These are phyloP conservation scores for Pseudopyrenochaeta lycopersici DNA, from an alignment of 2,329 filamentous ascomycete species.

Conservation along the genomic window DNA sequence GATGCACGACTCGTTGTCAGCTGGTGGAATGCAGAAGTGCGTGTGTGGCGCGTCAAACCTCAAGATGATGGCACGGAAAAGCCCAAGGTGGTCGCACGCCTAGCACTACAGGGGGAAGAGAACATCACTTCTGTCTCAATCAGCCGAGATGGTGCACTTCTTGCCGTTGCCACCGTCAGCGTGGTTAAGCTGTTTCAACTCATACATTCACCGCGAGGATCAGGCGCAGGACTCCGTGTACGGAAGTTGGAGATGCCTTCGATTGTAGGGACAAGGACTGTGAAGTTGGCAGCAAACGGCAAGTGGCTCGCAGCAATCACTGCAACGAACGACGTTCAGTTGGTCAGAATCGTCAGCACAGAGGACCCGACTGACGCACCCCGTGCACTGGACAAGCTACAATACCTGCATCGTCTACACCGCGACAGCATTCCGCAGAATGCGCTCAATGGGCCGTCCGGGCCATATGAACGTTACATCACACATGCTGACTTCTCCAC, in stretches of 20 bases:
- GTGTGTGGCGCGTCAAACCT: slow-evolving; percentile 75
- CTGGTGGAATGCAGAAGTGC: slow-evolving; percentile 91
- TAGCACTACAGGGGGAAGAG: slow-evolving; percentile 69
- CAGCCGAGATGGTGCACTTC: slow-evolving; percentile 74
- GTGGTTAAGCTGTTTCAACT: slow-evolving; percentile 82
- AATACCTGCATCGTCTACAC: slow-evolving; percentile 51
- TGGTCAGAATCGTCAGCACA: slow-evolving; percentile 58
- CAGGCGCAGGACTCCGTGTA: slow-evolving; percentile 71
- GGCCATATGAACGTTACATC: slow-evolving; percentile 80
- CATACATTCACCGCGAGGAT: slow-evolving; percentile 59
- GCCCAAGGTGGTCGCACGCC: slow-evolving; percentile 51
- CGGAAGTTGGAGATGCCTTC: slow-evolving; percentile 73
- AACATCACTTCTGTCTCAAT: slow-evolving; percentile 81
- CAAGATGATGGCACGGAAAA: slow-evolving; percentile 57
- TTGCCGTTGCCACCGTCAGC: slow-evolving; percentile 78
- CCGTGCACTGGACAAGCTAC: slow-evolving; percentile 47
- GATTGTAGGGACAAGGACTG: slow-evolving; percentile 72
- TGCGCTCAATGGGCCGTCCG: slow-evolving; percentile 69
- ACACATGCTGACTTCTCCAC: slow-evolving; percentile 79
- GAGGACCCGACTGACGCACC: slow-evolving; percentile 49
- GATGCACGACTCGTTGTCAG: slow-evolving; percentile 80
- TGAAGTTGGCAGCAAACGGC: slow-evolving; percentile 75
- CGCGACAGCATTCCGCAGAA: slow-evolving; percentile 36
- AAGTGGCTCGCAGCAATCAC: slow-evolving; percentile 71
- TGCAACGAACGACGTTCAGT: slow-evolving; percentile 55